These are phyloP conservation scores for Lentinula boryana DNA, from an alignment of 768 basidiomycete species.

Conservation along the genomic window DNA sequence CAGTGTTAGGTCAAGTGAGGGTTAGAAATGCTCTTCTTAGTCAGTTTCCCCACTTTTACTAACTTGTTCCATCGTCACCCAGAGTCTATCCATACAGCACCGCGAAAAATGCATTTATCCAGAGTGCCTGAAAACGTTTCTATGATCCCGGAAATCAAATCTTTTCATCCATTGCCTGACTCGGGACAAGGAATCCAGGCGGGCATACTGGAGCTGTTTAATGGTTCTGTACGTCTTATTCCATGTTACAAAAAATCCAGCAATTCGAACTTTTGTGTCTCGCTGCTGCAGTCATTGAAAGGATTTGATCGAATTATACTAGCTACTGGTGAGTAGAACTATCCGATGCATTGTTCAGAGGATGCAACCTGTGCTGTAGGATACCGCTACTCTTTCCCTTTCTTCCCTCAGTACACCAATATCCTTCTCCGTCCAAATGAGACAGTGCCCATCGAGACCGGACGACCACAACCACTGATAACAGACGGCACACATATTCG, in stretches of 20 bases:
- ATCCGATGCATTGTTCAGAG: constrained; percentile 12
- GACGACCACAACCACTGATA: constrained; percentile 24
- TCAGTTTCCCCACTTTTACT: not conserved
- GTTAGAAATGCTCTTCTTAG: not conserved
- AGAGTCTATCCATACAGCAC: not conserved
- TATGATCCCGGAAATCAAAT: constrained; percentile 32
- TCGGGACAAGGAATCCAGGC: constrained; percentile 10
- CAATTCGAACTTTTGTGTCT: not conserved
- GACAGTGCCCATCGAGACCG: constrained; percentile 12
- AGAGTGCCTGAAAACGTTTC: constrained; percentile 24
- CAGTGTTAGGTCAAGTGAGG: constrained; percentile 18
- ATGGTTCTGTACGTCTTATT: constrained; percentile 25
- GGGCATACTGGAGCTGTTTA: constrained; percentile 27
- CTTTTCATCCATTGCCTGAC: constrained; percentile 21
- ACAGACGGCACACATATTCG: constrained; percentile 35
- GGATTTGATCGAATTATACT: constrained; percentile 6
- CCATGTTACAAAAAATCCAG: too few relatives aligned
- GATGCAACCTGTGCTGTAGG: constrained; percentile 19
- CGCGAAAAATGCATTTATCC: not conserved
- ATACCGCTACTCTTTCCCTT: constrained; percentile 37
- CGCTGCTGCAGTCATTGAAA: not conserved
- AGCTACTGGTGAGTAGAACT: constrained; percentile 18
- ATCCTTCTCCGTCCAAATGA: constrained; percentile 17
- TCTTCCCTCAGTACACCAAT: constrained; percentile 34
- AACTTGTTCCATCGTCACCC: not conserved